Evolutionary conservation across 2,329 filamentous ascomycete species (phyloP), one percentile per base, ranked within the genome.

Genomic region (Scedosporium minutisporum): DNA sequence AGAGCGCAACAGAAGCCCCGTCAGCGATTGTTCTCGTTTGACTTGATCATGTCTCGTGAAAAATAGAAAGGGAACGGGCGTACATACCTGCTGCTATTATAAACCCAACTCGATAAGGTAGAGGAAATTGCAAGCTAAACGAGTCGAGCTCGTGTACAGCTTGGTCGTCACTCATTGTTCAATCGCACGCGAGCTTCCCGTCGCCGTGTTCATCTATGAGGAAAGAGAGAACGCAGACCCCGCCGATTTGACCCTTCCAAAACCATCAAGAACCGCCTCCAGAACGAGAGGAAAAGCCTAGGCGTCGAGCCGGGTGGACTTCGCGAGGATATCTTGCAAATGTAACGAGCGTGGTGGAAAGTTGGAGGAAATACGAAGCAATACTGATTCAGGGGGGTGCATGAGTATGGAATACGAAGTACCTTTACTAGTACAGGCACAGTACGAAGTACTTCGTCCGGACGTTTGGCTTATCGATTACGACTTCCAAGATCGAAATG

Each of bases 21-120:
- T 61, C 23, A 61, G 60, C n/a, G 7, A 61, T 9, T 23, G 33
- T 16, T 27, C 33, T 41, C 57, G 14, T 58, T 42, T 42, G 29
- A 62, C 21, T 6, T 41, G 27, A 18, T 4, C 2, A 12, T 4
- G 27, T 25, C 7, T 14, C 6, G 41, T 38, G 38, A 62, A 25
- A 18, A 42, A 55, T 27, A 23, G 12, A 10, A 42, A 14, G 21
- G 29, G 60, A n/a, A n/a, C 62, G 10, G 42, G 16, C 82, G 66
- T 80, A 96, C 82, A 66, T 80, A 96, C 92, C 93, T 66, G 96
- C 78, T 61, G 96, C 88, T 66, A 95, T 78, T 69, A 97, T 88
- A 68, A 96, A 84, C 65, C 91, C 91, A 64, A 97, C 86, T 67
- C 93, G 88, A 74, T 93, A 96, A 53, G 95, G 93, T 65, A 97